A percentile compares a stretch with the other conserved stretches of the same genome.
Evolutionary conservation across 2,329 filamentous ascomycete genomes (phyloP).

Genomic region (Clarireedia paspali): DNA sequence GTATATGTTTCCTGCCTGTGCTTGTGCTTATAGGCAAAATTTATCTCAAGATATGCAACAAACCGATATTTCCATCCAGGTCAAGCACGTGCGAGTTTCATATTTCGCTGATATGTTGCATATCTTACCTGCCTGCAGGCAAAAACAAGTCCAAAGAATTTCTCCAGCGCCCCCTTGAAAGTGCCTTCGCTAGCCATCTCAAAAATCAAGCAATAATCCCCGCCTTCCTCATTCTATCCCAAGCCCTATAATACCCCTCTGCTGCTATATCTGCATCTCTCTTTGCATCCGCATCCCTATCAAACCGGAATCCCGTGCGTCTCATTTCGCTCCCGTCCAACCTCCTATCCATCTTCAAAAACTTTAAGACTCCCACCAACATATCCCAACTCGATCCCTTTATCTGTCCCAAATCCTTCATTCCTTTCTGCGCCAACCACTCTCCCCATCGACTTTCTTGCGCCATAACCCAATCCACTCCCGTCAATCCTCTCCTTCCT

Average conservation of each 20-base stretch:
- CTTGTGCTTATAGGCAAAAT: too few species aligned
- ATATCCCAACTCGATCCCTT: constrained; percentile 32
- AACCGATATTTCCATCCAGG: not conserved
- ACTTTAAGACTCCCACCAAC: constrained; percentile 35
- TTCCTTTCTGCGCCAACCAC: constrained; percentile 24
- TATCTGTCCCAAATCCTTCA: constrained; percentile 29
- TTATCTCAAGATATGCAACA: not conserved
- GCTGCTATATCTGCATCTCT: constrained; percentile 11
- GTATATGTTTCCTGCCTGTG: too few species aligned
- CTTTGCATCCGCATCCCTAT: constrained; percentile 12
- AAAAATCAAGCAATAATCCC: constrained; percentile 32
- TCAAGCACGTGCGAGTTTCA: not conserved
- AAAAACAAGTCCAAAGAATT: too few species aligned
- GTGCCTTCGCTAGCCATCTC: too few species aligned
- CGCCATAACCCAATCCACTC: not conserved
- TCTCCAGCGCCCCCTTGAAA: too few species aligned
- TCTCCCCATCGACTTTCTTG: not conserved
- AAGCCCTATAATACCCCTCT: constrained; percentile 33
- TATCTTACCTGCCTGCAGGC: not conserved
- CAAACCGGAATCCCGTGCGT: not conserved
- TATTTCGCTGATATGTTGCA: not conserved
- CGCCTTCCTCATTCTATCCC: constrained; percentile 37
- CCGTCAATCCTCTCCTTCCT: not conserved
- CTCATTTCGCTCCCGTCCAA: constrained; percentile 32
- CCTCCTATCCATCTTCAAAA: constrained; percentile 36